These are phyloP conservation scores for Thalassiosira profunda DNA, from an alignment of 108 stramenopile species.

Conservation along the genomic window DNA sequence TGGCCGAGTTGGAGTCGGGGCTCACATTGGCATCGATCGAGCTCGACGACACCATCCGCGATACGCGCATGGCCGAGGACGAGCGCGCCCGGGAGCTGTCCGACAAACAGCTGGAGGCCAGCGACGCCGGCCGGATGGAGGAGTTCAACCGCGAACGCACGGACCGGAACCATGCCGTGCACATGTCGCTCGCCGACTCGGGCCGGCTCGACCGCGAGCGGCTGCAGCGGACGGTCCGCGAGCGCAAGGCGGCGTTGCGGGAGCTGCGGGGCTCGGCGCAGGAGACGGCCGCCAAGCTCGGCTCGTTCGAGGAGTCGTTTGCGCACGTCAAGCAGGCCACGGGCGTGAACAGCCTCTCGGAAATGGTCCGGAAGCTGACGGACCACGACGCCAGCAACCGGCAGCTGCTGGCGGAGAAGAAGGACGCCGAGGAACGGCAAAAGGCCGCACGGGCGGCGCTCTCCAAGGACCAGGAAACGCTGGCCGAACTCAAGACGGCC, in stretches of 20 bases:
- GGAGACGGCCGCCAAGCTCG: constrained; percentile 16
- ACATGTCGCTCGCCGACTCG: constrained; percentile 34
- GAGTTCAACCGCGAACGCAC: constrained; percentile 46
- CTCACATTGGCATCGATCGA: constrained; percentile 34
- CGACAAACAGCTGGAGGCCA: constrained; percentile 37
- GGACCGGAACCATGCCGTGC: constrained; percentile 24
- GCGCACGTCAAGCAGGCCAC: constrained; percentile 63
- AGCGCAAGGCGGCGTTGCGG: constrained; percentile 44
- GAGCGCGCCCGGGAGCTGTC: constrained; percentile 37
- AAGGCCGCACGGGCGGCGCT: constrained; percentile 47
- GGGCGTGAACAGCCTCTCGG: constrained; percentile 69
- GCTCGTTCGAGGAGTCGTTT: constrained; percentile 56
- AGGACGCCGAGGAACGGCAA: constrained; percentile 64
- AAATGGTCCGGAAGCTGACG: constrained; percentile 68
- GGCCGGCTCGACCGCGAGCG: constrained; percentile 44
- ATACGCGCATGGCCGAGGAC: constrained; percentile 29
- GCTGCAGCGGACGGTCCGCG: constrained; percentile 21
- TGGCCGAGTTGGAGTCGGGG: constrained; percentile 52
- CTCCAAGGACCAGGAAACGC: constrained; percentile 46
- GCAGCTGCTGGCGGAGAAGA: constrained; percentile 54
- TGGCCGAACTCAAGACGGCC: constrained; percentile 47
- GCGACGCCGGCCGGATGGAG: constrained; percentile 46
- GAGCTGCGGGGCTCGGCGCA: constrained; percentile 29
- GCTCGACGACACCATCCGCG: constrained; percentile 39
- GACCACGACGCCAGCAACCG: constrained; percentile 53